phyloP scores from a whole-genome alignment of 2,329 filamentous ascomycete species.

The Dactylellina cionopaga region DNA sequence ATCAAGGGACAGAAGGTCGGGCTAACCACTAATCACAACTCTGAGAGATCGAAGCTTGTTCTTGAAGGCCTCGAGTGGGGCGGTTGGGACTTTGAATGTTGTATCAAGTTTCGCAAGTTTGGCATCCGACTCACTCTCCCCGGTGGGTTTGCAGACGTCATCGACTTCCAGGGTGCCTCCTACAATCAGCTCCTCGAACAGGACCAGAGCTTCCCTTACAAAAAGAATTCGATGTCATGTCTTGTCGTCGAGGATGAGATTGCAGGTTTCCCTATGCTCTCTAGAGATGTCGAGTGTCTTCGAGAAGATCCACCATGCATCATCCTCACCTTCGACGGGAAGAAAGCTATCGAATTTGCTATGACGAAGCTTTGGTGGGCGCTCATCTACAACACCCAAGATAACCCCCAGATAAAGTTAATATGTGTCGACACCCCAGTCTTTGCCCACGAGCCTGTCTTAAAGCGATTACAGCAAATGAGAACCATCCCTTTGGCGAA shows the following conservation, averaged over 20 bases:
- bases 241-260: conserved; percentile 67
- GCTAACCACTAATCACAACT: conserved; percentile 58
- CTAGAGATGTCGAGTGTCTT: conserved; percentile 66
- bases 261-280: conserved; percentile 70
- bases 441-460: conserved; percentile 75
- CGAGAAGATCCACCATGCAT: conserved; percentile 61
- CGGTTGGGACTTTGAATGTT: conserved; percentile 62
- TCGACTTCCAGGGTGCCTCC: conserved; percentile 56
- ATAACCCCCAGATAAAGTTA: conserved; percentile 62
- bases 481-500: conserved; percentile 68
- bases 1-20: conserved; percentile 64
- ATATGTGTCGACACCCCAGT: conserved; percentile 72
- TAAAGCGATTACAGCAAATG: conserved; percentile 69
- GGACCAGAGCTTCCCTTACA: conserved; percentile 65
- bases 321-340: conserved; percentile 65
- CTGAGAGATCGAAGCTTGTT: conserved; percentile 61
- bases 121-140: conserved; percentile 62
- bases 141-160: conserved; percentile 58
- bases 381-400: conserved; percentile 60
- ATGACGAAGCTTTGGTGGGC: conserved; percentile 23
- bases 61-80: conserved; percentile 56
- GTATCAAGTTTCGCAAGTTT: conserved; percentile 54
- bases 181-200: conserved; percentile 62
- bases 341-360: not conserved
- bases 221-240: conserved; percentile 71